phyloP scores from a whole-genome alignment of 768 basidiomycete genomes.

The Suillus paluster region DNA sequence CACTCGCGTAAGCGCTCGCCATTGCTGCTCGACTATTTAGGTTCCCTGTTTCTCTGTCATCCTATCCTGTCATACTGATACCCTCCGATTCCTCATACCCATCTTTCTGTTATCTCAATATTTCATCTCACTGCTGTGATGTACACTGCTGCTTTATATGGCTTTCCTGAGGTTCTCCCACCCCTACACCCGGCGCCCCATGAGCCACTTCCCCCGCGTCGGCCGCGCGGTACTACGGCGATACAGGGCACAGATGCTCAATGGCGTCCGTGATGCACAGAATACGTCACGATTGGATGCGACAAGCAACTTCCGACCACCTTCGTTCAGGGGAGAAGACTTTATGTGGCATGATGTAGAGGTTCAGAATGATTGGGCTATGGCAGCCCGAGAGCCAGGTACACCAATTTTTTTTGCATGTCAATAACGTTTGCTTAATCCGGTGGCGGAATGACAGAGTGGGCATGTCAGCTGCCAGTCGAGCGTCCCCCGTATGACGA shows the following conservation, averaged over 20 bases:
- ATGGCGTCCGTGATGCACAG: background rate
- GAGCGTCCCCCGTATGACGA: conserved; percentile 4
- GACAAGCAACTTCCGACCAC: background rate
- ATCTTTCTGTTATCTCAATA: background rate
- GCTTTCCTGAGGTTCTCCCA: background rate
- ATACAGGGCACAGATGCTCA: background rate
- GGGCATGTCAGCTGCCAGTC: background rate
- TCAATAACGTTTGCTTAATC: background rate
- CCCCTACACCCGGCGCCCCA: no score
- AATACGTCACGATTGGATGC: background rate
- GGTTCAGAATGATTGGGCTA: background rate
- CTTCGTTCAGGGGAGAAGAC: conserved; percentile 6
- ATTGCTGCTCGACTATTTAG: background rate
- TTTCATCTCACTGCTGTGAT: background rate
- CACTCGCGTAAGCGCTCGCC: background rate
- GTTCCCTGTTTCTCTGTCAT: background rate
- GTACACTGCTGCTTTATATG: background rate
- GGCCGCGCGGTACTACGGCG: background rate
- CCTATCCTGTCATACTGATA: background rate
- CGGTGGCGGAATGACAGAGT: conserved; percentile 14
- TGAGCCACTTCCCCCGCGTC: background rate
- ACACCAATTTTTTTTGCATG: background rate
- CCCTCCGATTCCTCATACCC: background rate
- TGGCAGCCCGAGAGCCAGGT: conserved; percentile 14
- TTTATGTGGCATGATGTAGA: conserved; percentile 5